Percentiles rank a stretch among this genome's conserved stretches.
Conservation (phyloP, 2,329 filamentous ascomycete genomes). For the Periconia sp. region DNA sequence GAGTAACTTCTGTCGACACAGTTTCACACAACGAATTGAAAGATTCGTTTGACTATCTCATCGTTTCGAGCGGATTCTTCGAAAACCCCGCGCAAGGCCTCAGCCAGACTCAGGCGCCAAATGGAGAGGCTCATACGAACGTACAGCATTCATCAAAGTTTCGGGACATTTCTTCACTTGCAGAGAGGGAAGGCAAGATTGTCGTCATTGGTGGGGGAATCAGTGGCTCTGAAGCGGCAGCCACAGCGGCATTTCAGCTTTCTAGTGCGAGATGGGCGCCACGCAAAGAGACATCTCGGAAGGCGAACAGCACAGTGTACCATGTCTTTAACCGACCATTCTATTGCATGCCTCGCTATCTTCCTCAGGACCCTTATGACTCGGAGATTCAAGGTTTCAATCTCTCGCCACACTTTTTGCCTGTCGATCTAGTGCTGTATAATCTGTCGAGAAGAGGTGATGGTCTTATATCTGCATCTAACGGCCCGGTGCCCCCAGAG, state of each 20-base stretch:
- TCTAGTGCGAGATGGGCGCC: slow-evolving; percentile 68
- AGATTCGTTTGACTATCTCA: slow-evolving; percentile 68
- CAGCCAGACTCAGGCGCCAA: slow-evolving; percentile 1
- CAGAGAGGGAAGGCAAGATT: slow-evolving; percentile 60
- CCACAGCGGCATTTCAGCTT: slow-evolving; percentile 72
- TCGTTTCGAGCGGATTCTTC: slow-evolving; percentile 81
- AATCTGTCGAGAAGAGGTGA: slow-evolving; percentile 69
- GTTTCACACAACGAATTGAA: slow-evolving; percentile 14
- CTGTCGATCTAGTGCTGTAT: slow-evolving; percentile 74
- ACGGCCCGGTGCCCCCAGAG: slow-evolving; percentile 68
- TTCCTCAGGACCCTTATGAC: slow-evolving; percentile 41
- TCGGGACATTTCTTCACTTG: slow-evolving; percentile 26
- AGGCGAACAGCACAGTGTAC: slow-evolving; percentile 61
- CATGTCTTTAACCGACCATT: slow-evolving; percentile 73
- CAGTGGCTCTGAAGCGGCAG: slow-evolving; percentile 79
- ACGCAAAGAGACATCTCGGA: slow-evolving; percentile 1
- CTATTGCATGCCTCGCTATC: slow-evolving; percentile 70
- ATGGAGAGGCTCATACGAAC: slow-evolving; percentile 7
- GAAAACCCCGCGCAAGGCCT: slow-evolving; percentile 29
- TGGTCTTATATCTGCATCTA: slow-evolving; percentile 63
- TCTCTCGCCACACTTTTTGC: slow-evolving; percentile 66
- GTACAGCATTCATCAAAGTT: slow-evolving; percentile 40
- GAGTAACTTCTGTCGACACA: slow-evolving; percentile 22
- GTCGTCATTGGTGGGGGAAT: slow-evolving; percentile 81
- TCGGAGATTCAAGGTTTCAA: slow-evolving; percentile 40